Base-by-base conservation (phyloP, 192 early-diverging fungal species). In the Allomyces macrogynus region DNA sequence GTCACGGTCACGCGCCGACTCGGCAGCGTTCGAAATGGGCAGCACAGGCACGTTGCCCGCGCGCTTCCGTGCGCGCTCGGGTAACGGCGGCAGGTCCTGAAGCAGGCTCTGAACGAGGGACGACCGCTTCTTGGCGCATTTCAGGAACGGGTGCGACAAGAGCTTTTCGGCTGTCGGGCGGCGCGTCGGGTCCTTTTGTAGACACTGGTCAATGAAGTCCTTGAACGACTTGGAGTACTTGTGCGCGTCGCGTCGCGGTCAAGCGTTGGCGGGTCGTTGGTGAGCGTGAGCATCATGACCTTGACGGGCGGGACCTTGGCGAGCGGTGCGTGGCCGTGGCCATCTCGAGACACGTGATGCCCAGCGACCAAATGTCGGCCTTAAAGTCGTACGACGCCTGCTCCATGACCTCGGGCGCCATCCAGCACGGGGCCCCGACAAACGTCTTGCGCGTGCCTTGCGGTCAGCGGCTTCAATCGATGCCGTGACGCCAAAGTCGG, bases 361-460 rank as follows among this genome's bases (percentile, higher is more conserved):
- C 90, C 76, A 92, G 91, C 67, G 83, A 86, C 90, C 90, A 92
- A 62, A 92, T 88, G 68, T 92, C 90, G 3, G 90, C 90, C 69
- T 90, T 90, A 68, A 84, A 90, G 68, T 91, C 86, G 74, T 92
- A 92, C 1, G 85, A 88, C 12, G 81, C 80, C 68, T 92, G 90
- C 65, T 92, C 87, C 90, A 92, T 92, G n/a, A 92, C 89, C 69
- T 92, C 82, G 8, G 89, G 81, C 44, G 84, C 80, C 81, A 86
- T 81, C 78, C 66, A 61, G 61, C 68, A 77, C 69, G 80, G 79
- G 43, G 85, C 86, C 24, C 85, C 85, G 18, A 87, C 85, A 76
- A 87, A 87, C 18, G 85, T 87, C 72, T 81, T 84, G 67, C 85
- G 70, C 67, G 73, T 67, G 10, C 77, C 24, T 73, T 74, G 32